A percentile compares a stretch with the other conserved stretches of the same genome.
phyloP scores from a whole-genome alignment of 768 basidiomycete species.

The Amanita brunnescens region DNA sequence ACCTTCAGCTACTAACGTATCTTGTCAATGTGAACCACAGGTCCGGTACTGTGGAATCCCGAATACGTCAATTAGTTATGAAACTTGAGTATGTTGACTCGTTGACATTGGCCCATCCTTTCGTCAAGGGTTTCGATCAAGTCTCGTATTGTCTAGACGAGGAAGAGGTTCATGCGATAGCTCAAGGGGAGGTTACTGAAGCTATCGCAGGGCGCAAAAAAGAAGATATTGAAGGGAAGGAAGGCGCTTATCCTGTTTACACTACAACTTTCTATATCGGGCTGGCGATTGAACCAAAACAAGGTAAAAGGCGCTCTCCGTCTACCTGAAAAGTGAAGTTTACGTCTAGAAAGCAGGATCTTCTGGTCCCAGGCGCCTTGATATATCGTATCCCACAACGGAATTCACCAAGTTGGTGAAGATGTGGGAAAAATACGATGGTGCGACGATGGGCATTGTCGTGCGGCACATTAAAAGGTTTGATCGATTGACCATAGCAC shows the following conservation, averaged over 20 bases:
- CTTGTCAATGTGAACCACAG: slow-evolving; percentile 18
- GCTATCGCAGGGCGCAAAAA: slow-evolving; percentile 63
- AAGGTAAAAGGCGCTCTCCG: slow-evolving; percentile 45
- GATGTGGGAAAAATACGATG: slow-evolving; percentile 92
- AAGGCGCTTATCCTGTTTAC: slow-evolving; percentile 71
- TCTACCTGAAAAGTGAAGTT: slow-evolving; percentile 4
- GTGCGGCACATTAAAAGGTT: slow-evolving; percentile 91
- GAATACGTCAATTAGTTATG: slow-evolving; percentile 93
- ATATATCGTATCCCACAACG: slow-evolving; percentile 94
- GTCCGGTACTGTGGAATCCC: slow-evolving; percentile 97
- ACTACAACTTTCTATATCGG: slow-evolving; percentile 99
- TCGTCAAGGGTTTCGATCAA: slow-evolving; percentile 90
- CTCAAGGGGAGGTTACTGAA: slow-evolving; percentile 79
- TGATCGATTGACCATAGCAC: slow-evolving; percentile 12
- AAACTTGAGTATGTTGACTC: slow-evolving; percentile 96
- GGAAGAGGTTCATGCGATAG: slow-evolving; percentile 82
- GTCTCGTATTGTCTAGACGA: slow-evolving; percentile 74
- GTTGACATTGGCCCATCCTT: slow-evolving; percentile 88
- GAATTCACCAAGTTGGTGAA: slow-evolving; percentile 94
- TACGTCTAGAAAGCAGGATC: slow-evolving; percentile 49
- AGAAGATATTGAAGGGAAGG: slow-evolving; percentile 70
- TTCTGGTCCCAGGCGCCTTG: slow-evolving; percentile 73
- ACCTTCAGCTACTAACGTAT: not conserved
- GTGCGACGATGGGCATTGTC: slow-evolving; percentile 86
- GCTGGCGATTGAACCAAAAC: slow-evolving; percentile 83